phyloP scores from a whole-genome alignment of 2,329 filamentous ascomycete species.

The Monosporascus sp. region DNA sequence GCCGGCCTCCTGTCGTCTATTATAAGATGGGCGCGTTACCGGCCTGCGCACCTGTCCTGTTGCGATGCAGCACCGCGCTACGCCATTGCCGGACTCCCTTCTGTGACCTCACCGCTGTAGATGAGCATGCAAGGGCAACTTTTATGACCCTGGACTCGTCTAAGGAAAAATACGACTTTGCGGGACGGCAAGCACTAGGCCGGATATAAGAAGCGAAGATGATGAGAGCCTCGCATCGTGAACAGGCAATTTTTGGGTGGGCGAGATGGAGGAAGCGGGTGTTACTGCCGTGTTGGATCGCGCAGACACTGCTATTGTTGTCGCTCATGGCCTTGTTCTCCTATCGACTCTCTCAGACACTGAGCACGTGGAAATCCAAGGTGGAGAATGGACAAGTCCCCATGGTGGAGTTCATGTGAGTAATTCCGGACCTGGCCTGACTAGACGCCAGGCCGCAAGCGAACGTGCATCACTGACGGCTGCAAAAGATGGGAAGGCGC shows the following conservation, averaged over 20 bases:
- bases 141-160: background rate
- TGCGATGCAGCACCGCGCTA: background rate
- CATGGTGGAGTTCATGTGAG: constrained; percentile 47
- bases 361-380: constrained; percentile 37
- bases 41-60: background rate
- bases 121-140: background rate
- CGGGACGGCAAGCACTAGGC: background rate
- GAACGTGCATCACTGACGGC: background rate
- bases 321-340: constrained; percentile 47
- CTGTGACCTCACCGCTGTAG: background rate
- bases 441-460: background rate
- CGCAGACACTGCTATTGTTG: constrained; percentile 42
- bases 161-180: background rate
- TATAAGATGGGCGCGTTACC: background rate
- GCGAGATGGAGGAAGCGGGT: constrained; percentile 45
- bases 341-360: constrained; percentile 45
- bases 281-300: constrained; percentile 45
- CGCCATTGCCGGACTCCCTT: background rate
- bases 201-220: constrained; percentile 12
- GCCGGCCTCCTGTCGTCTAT: background rate
- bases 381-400: constrained; percentile 34
- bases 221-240: constrained; percentile 37
- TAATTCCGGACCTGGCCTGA: constrained; percentile 5
- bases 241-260: constrained; percentile 48
- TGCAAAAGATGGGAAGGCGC: constrained; percentile 45